Conservation (phyloP, 768 basidiomycete species). For the Russula ochroleuca region DNA sequence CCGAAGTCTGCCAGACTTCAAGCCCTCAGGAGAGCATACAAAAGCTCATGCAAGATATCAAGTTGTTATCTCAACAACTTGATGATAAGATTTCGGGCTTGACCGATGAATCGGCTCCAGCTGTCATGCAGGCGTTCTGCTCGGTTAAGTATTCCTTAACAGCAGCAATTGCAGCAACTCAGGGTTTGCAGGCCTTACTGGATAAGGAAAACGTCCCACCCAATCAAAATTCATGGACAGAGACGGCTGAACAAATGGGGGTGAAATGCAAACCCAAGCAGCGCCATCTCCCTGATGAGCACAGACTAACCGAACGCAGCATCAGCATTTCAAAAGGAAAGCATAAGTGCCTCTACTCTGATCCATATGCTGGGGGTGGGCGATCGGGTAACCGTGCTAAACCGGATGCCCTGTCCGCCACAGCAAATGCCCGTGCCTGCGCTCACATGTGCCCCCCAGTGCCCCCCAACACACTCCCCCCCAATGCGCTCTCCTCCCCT, state of each 20-base stretch:
- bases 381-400: not conserved
- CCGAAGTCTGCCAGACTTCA: too few species aligned
- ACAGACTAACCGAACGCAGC: not conserved
- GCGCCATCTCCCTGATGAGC: not conserved
- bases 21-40: too few species aligned
- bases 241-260: not conserved
- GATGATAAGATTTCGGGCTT: too few species aligned
- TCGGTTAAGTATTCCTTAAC: not conserved
- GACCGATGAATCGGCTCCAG: not conserved
- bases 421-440: not conserved
- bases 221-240: not conserved
- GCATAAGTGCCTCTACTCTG: not conserved
- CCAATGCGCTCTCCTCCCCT: too few species aligned
- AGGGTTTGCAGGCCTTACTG: not conserved
- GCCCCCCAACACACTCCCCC: too few species aligned
- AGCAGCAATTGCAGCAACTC: not conserved
- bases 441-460: too few species aligned
- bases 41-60: too few species aligned
- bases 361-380: not conserved
- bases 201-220: not conserved
- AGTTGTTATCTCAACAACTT: too few species aligned
- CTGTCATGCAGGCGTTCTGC: too few species aligned
- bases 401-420: not conserved
- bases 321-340: not conserved
- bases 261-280: not conserved